Conservation (phyloP, 2,329 filamentous ascomycete species). For the Alternaria hordeiaustralica region DNA sequence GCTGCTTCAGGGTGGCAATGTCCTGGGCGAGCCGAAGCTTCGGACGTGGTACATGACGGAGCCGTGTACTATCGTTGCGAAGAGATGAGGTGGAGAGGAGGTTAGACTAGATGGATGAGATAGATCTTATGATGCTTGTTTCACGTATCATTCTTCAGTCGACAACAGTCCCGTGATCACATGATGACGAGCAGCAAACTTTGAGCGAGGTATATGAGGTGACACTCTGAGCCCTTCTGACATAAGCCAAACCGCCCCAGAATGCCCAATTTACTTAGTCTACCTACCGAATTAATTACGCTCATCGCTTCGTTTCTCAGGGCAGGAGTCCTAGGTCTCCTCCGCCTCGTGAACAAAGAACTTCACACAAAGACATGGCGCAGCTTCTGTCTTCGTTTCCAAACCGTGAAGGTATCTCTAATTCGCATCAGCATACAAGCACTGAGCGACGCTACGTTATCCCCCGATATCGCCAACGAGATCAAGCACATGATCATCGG, state of each 20-base stretch:
- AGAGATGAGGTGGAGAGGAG: slow-evolving; percentile 2
- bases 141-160: not conserved
- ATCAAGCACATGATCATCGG: not conserved
- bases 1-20: slow-evolving; percentile 31
- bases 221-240: too few species aligned
- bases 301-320: not conserved
- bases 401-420: not conserved
- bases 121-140: not conserved
- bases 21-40: slow-evolving; percentile 47
- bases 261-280: not conserved
- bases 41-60: slow-evolving; percentile 56
- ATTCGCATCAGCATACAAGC: not conserved
- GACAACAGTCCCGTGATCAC: not conserved
- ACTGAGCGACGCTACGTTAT: not conserved
- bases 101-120: not conserved
- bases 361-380: not conserved
- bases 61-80: slow-evolving; percentile 53
- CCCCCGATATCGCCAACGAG: not conserved
- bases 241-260: not conserved
- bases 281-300: not conserved
- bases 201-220: not conserved
- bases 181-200: not conserved
- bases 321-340: not conserved
- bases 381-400: not conserved
- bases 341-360: not conserved